These are phyloP conservation scores for Aspergillus sp. DNA, from an alignment of 2,329 filamentous ascomycete genomes.

Conservation along the genomic window DNA sequence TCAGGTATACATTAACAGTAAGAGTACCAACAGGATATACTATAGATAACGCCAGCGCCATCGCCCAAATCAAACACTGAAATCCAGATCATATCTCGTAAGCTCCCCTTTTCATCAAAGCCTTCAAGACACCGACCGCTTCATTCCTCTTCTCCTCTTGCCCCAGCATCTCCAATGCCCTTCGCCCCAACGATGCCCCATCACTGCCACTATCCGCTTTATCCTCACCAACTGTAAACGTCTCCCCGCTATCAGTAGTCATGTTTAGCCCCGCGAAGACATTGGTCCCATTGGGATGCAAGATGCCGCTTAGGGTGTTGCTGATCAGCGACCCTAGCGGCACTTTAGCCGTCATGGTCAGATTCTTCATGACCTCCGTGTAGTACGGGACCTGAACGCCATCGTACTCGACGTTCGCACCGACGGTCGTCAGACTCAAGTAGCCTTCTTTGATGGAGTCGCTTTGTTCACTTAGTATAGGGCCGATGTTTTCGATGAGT, in stretches of 20 bases:
- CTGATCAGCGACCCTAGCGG: constrained; percentile 28
- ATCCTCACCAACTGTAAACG: neutral
- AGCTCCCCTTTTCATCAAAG: constrained; percentile 2
- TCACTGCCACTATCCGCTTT: neutral
- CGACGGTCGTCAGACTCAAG: constrained; percentile 30
- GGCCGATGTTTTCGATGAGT: constrained; percentile 30
- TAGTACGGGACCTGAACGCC: constrained; percentile 38
- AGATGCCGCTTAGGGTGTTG: constrained; percentile 32
- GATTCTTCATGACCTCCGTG: constrained; percentile 34
- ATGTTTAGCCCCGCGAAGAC: constrained; percentile 10
- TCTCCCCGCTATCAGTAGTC: neutral
- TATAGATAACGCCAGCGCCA: neutral
- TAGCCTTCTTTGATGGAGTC: constrained; percentile 29
- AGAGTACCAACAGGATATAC: neutral
- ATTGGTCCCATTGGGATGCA: constrained; percentile 19
- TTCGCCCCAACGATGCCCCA: constrained; percentile 9
- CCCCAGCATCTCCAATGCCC: constrained; percentile 11
- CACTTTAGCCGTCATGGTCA: constrained; percentile 33
- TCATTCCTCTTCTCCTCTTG: constrained; percentile 20
- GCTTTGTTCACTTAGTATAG: constrained; percentile 29
- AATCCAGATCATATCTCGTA: neutral
- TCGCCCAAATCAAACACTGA: neutral
- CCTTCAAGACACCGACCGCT: constrained; percentile 15
- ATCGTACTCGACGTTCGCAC: constrained; percentile 32
- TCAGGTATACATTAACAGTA: neutral